These are phyloP conservation scores for Leccinum ponderosum DNA, from an alignment of 1,284 basidiomycete species.

Conservation along the genomic window DNA sequence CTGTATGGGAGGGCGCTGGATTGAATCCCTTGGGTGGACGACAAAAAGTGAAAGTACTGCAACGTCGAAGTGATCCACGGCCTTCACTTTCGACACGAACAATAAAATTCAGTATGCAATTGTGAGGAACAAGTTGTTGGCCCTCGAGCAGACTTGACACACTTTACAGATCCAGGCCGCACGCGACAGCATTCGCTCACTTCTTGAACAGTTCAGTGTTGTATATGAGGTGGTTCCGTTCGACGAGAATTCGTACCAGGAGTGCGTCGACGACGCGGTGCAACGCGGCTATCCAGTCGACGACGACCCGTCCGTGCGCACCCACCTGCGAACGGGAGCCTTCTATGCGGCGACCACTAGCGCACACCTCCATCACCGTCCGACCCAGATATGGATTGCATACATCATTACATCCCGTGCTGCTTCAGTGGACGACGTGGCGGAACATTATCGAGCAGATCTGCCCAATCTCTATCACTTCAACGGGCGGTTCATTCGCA, in stretches of 20 bases:
- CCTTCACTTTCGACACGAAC: background rate
- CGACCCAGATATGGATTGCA: conserved; percentile 27
- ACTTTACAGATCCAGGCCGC: conserved; percentile 10
- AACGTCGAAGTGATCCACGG: background rate
- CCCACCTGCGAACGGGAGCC: conserved; percentile 17
- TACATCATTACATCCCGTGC: conserved; percentile 31
- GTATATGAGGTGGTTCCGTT: conserved; percentile 15
- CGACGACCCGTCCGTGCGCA: conserved; percentile 12
- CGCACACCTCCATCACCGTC: conserved; percentile 12
- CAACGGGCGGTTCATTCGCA: conserved; percentile 26
- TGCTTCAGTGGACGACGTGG: conserved; percentile 34
- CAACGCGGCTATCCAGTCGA: conserved; percentile 17
- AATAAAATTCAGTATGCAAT: conserved; percentile 11
- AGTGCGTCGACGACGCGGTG: conserved; percentile 16
- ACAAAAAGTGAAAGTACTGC: background rate
- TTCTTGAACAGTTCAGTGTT: conserved; percentile 16
- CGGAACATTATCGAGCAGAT: conserved; percentile 14
- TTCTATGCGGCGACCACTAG: conserved; percentile 16
- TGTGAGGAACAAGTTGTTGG: conserved; percentile 1
- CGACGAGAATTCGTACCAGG: conserved; percentile 15
- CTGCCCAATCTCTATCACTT: conserved; percentile 26
- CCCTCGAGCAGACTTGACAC: background rate
- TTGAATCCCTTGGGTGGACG: background rate
- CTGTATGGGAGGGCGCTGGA: background rate
- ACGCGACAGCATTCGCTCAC: conserved; percentile 6